Percentiles rank a stretch among this genome's conserved stretches.
Evolutionary conservation across 495 filamentous ascomycete species (phyloP).

Genomic region (Penicillium longicatenatum): DNA sequence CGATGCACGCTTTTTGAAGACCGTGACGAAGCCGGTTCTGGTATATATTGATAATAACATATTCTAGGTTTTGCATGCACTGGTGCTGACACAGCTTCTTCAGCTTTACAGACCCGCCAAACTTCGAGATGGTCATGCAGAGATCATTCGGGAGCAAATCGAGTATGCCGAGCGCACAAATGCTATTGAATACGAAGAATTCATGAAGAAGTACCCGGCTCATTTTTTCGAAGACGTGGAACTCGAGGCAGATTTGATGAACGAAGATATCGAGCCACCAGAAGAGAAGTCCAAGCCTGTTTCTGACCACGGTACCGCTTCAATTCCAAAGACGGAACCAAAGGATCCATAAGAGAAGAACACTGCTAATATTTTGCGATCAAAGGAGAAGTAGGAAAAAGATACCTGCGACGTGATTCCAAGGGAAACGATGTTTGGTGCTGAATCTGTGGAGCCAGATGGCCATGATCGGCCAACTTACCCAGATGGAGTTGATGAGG

Average conservation of each 20-base stretch:
- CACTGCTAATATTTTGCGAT: too few relatives aligned
- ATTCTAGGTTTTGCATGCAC: background rate
- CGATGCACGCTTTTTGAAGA: too few relatives aligned
- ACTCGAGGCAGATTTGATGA: background rate
- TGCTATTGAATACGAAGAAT: constrained; percentile 51
- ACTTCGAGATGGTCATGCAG: constrained; percentile 62
- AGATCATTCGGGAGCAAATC: constrained; percentile 61
- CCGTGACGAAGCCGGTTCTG: too few relatives aligned
- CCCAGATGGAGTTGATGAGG: too few relatives aligned
- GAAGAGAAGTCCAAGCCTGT: background rate
- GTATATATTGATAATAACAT: too few relatives aligned
- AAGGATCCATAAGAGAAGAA: too few relatives aligned
- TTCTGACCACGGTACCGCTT: background rate
- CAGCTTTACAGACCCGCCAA: constrained; percentile 93
- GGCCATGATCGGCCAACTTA: too few relatives aligned
- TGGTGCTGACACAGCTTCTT: constrained; percentile 11
- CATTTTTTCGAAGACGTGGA: constrained; percentile 23
- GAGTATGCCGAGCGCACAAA: constrained; percentile 56
- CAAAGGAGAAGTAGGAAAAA: too few relatives aligned
- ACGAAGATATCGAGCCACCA: background rate
- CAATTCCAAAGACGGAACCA: too few relatives aligned
- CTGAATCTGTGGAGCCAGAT: too few relatives aligned
- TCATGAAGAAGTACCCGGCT: constrained; percentile 41
- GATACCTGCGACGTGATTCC: too few relatives aligned
- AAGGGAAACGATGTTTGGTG: too few relatives aligned